These are phyloP conservation scores for Clathrospora elynae DNA, from an alignment of 2,329 filamentous ascomycete species.

Conservation along the genomic window DNA sequence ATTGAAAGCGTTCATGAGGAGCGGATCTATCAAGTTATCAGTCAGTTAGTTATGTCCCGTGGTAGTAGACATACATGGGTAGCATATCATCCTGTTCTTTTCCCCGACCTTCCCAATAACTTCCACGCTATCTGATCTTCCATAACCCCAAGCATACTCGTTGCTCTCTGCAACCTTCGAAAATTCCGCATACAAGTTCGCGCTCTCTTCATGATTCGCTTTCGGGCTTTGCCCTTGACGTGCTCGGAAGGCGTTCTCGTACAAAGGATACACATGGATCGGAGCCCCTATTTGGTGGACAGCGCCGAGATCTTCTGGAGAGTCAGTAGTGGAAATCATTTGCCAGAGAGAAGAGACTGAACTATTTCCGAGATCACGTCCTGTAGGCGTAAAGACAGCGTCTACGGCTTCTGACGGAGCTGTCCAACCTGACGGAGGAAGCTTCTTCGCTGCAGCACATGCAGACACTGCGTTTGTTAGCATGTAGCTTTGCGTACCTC, in stretches of 20 bases:
- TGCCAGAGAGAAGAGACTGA: constrained; percentile 30
- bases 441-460: constrained; percentile 57
- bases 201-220: constrained; percentile 65
- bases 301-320: constrained; percentile 57
- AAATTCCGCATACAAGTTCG: constrained; percentile 65
- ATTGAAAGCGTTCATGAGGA: constrained; percentile 75
- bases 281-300: constrained; percentile 65
- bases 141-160: constrained; percentile 63
- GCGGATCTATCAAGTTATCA: constrained; percentile 59
- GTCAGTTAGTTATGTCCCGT: too few relatives aligned
- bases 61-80: constrained; percentile 65
- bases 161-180: constrained; percentile 61
- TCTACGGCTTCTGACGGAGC: constrained; percentile 54
- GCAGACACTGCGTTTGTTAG: constrained; percentile 50
- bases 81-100: constrained; percentile 70
- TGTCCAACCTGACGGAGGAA: constrained; percentile 67
- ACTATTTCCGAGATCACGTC: constrained; percentile 52
- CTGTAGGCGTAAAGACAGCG: constrained; percentile 58
- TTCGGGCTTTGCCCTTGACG: constrained; percentile 58
- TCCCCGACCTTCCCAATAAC: constrained; percentile 60
- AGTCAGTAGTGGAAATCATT: constrained; percentile 20
- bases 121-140: constrained; percentile 54
- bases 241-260: constrained; percentile 67
- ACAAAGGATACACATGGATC: constrained; percentile 70
- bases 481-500: neutral